Conservation (phyloP, 2,329 filamentous ascomycete genomes). For the Ophiostoma ips region DNA sequence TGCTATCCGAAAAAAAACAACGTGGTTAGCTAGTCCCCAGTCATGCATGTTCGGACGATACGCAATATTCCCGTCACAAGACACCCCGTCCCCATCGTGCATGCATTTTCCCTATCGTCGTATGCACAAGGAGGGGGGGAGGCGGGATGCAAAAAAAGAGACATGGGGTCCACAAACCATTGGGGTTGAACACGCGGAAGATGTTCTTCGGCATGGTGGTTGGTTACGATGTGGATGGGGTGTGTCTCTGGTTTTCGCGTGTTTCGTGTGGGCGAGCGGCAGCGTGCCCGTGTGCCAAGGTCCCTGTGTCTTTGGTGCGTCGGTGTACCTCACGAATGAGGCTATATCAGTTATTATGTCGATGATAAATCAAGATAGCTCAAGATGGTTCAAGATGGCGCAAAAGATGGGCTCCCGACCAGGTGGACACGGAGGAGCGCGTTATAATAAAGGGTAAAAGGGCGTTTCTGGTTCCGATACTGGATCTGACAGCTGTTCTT, state of each 20-base stretch:
- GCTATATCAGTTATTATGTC: too few relatives aligned
- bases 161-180: neutral
- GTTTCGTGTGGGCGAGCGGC: neutral
- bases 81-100: too few relatives aligned
- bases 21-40: neutral
- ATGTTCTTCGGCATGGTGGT: conserved; percentile 6
- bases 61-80: too few relatives aligned
- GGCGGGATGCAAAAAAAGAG: too few relatives aligned
- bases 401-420: neutral
- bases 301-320: too few relatives aligned
- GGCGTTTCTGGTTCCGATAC: too few relatives aligned
- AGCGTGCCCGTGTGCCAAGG: too few relatives aligned
- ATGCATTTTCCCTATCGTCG: too few relatives aligned
- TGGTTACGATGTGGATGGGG: too few relatives aligned
- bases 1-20: neutral
- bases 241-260: neutral
- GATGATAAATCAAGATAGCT: neutral
- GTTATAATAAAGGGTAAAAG: neutral
- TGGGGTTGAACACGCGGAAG: conserved; percentile 9
- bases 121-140: neutral
- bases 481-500: too few relatives aligned
- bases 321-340: too few relatives aligned
- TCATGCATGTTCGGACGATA: too few relatives aligned
- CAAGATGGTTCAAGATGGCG: neutral
- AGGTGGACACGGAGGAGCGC: neutral